phyloP scores from a whole-genome alignment of 257 asterid genomes.

The Nicotiana sylvestris region DNA sequence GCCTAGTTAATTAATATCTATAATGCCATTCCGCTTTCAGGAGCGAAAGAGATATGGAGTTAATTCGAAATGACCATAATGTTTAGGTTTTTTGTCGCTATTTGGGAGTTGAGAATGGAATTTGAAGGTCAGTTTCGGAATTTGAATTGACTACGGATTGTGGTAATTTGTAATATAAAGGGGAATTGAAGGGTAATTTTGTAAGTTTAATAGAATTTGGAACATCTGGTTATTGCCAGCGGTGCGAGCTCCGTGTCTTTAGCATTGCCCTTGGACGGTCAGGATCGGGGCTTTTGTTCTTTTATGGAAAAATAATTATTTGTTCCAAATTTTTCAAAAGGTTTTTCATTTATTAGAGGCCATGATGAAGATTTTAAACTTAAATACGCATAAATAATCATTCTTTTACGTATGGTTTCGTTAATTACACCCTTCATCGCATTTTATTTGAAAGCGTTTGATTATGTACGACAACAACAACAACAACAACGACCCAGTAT shows the following conservation, averaged over 20 bases:
- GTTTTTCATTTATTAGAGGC: neutral
- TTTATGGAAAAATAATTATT: neutral
- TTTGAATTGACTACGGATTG: neutral
- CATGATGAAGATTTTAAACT: neutral
- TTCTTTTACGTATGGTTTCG: too few species aligned
- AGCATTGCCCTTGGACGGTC: neutral
- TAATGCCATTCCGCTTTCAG: neutral
- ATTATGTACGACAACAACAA: too few species aligned
- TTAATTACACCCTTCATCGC: too few species aligned
- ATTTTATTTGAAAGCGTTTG: too few species aligned
- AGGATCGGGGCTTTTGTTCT: neutral
- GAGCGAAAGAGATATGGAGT: neutral
- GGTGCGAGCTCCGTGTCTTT: conserved; percentile 11
- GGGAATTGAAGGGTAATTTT: neutral
- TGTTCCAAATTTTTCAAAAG: neutral
- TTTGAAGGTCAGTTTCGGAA: neutral
- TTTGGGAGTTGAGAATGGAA: neutral
- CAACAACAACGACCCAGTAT: too few species aligned
- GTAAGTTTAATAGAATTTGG: neutral
- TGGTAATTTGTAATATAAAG: neutral
- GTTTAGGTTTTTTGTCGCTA: neutral
- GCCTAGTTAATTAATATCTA: neutral
- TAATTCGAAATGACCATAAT: neutral
- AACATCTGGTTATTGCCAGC: conserved; percentile 10
- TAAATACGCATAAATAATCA: neutral